Evolutionary conservation across 2,329 filamentous ascomycete genomes (phyloP).

Genomic region (Septoria petroselini): DNA sequence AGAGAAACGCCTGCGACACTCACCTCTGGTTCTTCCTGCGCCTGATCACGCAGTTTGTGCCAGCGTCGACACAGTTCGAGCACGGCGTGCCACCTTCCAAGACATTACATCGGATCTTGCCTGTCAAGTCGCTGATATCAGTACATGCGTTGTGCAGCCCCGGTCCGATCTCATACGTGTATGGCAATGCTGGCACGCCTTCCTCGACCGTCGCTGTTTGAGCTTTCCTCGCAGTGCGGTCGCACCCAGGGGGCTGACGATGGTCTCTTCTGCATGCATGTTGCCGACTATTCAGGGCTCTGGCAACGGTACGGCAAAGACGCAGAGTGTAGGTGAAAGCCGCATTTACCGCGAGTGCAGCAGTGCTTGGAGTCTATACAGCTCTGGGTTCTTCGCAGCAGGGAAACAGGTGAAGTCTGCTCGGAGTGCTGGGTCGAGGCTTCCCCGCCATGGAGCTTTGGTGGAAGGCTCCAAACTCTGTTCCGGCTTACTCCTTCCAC

Average conservation of each 20-base stretch:
- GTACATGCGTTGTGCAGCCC: neutral
- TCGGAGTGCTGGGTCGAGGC: constrained; percentile 3
- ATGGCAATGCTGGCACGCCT: constrained; percentile 27
- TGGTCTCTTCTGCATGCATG: constrained; percentile 15
- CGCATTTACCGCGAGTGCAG: constrained; percentile 18
- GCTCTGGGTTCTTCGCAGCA: constrained; percentile 5
- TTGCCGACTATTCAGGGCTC: constrained; percentile 2
- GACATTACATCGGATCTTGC: constrained; percentile 26
- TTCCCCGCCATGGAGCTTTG: constrained; percentile 5
- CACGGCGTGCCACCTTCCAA: constrained; percentile 26
- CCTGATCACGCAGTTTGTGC: constrained; percentile 22
- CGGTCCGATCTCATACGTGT: constrained; percentile 9
- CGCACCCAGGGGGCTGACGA: constrained; percentile 2
- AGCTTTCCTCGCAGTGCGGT: constrained; percentile 20
- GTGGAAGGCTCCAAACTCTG: neutral
- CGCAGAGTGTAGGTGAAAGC: constrained; percentile 5
- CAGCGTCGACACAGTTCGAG: constrained; percentile 26
- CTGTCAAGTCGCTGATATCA: neutral
- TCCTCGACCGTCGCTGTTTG: constrained; percentile 26
- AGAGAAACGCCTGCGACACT: neutral
- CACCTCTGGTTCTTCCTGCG: constrained; percentile 27
- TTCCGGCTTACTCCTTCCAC: constrained; percentile 1
- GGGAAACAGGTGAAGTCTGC: constrained; percentile 5
- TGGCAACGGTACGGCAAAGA: constrained; percentile 12
- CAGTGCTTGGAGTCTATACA: constrained; percentile 8